phyloP scores from a whole-genome alignment of 176 grass and related monocot genomes.

The Echinochloa phyllopogon region DNA sequence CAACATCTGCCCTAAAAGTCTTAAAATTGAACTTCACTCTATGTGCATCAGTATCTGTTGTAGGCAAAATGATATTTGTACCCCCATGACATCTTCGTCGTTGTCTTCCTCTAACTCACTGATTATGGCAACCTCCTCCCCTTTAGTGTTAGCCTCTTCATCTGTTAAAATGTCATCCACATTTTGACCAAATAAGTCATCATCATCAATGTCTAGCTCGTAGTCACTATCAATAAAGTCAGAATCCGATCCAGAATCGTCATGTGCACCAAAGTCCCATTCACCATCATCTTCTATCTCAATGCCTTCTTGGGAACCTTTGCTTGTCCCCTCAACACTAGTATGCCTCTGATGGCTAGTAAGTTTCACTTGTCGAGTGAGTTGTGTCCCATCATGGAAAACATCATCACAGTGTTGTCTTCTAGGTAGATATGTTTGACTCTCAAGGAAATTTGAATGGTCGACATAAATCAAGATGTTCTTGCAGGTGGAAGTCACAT shows the following conservation, averaged over 20 bases:
- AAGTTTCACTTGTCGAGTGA: too few species aligned
- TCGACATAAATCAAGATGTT: neutral
- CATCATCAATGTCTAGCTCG: neutral
- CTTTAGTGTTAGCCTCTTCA: neutral
- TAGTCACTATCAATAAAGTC: neutral
- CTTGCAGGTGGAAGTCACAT: neutral
- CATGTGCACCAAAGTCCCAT: neutral
- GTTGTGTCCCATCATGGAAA: neutral
- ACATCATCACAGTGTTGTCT: neutral
- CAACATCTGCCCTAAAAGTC: neutral
- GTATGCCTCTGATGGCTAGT: neutral
- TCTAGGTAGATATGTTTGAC: too few species aligned
- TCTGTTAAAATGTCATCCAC: neutral
- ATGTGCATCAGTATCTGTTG: too few species aligned
- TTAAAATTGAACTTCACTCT: neutral
- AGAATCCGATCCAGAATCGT: neutral
- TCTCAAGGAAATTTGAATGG: neutral
- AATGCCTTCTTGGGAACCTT: neutral
- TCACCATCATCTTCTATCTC: neutral
- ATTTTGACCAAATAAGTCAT: neutral
- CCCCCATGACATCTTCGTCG: neutral
- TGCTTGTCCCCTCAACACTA: neutral
- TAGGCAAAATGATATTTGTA: neutral
- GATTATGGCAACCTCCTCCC: neutral
- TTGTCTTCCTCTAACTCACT: neutral